phyloP scores from a whole-genome alignment of 164 flowering plant species.

The Litsea cubeba region DNA sequence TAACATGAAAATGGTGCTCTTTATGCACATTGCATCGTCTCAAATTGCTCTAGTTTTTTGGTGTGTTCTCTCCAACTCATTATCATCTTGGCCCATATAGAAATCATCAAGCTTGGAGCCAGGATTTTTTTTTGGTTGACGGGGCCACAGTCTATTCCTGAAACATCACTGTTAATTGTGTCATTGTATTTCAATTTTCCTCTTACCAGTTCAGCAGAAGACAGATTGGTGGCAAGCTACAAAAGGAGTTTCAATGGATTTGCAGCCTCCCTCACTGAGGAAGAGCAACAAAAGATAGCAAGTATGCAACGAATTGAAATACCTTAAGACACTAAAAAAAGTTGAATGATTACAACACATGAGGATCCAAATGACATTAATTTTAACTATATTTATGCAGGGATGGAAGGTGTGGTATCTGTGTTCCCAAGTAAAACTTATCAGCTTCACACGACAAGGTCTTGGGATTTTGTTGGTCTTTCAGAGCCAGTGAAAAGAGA shows the following conservation, averaged over 20 bases:
- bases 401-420: constrained; percentile 43
- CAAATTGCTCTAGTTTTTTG: too few relatives aligned
- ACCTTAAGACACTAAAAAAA: too few relatives aligned
- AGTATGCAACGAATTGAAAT: background rate
- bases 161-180: too few relatives aligned
- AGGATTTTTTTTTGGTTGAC: too few relatives aligned
- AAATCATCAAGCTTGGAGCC: too few relatives aligned
- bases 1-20: too few relatives aligned
- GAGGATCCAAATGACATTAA: too few relatives aligned
- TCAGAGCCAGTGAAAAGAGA: constrained; percentile 16
- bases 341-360: too few relatives aligned
- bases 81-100: too few relatives aligned
- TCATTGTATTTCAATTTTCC: background rate
- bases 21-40: too few relatives aligned
- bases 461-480: constrained; percentile 58
- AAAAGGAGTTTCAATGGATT: constrained; percentile 54
- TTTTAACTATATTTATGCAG: constrained; percentile 11
- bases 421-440: constrained; percentile 28
- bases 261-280: constrained; percentile 31
- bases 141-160: too few relatives aligned
- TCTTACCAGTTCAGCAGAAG: constrained; percentile 12
- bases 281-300: constrained; percentile 16
- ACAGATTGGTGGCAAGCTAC: constrained; percentile 30
- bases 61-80: too few relatives aligned
- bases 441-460: constrained; percentile 46